Evolutionary conservation across 2,329 filamentous ascomycete species (phyloP).

Genomic region (Neurospora sp.): DNA sequence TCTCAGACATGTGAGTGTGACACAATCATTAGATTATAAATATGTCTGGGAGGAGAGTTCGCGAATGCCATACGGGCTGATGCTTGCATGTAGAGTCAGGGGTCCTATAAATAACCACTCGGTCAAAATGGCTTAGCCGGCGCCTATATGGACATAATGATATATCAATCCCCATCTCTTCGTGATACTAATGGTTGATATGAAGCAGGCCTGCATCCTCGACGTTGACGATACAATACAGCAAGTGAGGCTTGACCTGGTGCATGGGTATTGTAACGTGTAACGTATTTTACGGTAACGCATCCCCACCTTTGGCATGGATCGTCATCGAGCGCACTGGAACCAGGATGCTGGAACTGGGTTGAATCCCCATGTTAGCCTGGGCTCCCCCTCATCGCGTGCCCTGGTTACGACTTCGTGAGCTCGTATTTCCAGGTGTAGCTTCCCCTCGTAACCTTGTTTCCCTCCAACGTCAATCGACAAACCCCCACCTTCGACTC

Average conservation of each 20-base stretch:
- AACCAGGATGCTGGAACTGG: background rate
- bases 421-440: background rate
- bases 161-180: background rate
- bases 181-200: background rate
- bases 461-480: background rate
- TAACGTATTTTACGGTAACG: background rate
- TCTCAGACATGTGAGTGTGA: background rate
- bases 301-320: background rate
- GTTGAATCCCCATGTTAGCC: background rate
- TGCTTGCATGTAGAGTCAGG: background rate
- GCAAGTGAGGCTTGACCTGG: background rate
- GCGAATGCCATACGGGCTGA: background rate
- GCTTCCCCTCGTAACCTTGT: background rate
- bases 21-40: background rate
- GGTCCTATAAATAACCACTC: background rate
- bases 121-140: background rate
- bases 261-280: background rate
- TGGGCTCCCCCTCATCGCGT: background rate
- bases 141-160: background rate
- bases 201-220: background rate
- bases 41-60: background rate
- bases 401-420: background rate
- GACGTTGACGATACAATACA: background rate
- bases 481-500: background rate
- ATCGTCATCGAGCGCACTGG: background rate